Evolutionary conservation across 257 asterid genomes (phyloP), one percentile per base, ranked within the genome.

Genomic region (Salvia hispanica): DNA sequence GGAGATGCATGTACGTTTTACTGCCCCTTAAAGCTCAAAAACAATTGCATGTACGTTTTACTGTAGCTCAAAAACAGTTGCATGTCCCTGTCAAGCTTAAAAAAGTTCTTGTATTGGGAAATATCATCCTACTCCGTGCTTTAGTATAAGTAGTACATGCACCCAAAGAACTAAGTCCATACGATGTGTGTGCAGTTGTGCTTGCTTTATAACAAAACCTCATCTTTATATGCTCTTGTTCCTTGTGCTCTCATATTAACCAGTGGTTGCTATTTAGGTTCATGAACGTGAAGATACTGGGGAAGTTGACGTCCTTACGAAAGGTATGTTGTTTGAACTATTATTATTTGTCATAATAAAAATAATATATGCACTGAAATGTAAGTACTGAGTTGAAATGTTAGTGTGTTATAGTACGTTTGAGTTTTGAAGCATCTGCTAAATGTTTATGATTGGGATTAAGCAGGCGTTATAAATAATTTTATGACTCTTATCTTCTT

Each of bases 301-400:
- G 74, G 99, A 91, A 81, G 98, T 94, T 72, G 90, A 94, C 74
- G 85, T 94, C 78, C 93, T 94, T 57, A 94, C 99, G 13, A 94
- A 94, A 94, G 99, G 99, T 87, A 72, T 64, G 50, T 58, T 36
- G 31, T 68, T 39, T 15, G 58, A 10, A 58, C 58, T 15, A 14
- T 44, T 59, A 40, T 28, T 52, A 43, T 64, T 21, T 68, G 18
- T 16, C 58, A 48, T 60, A 43, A 50, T 9, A 10, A 28, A 37
- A 47, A 45, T 50, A 9, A 67, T 57, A 62, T 48, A 61, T 42
- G 58, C 34, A 36, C 51, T 21, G 39, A 31, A 67, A 13, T 33
- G 9, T 13, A 36, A 59, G 2, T 48, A 33, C 52, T 66, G 2
- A 28, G 48, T 21, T 31, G 58, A 58, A 48, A 63, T 8, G 6